Evolutionary conservation across 75 land plant genomes (phyloP), one percentile per base, ranked within the genome.

Genomic region (Larix kaempferi): DNA sequence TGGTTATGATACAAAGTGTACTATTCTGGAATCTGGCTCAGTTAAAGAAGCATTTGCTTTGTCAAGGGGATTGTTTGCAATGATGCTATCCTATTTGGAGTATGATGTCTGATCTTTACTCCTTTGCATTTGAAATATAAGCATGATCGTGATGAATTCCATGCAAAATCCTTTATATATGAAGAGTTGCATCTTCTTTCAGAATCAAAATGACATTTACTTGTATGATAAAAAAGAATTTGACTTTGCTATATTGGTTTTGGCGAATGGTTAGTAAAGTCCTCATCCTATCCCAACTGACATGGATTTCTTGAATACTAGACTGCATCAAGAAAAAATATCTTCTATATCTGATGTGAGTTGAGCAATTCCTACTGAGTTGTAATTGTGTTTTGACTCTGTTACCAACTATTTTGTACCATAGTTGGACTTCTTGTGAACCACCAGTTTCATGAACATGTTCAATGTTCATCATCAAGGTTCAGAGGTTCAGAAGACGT

Each of bases 101-200:
- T 97, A 65, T 97, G 99, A 78, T 84, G 89, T 78, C 67, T 96
- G 73, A 89, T 85, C 49, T 97, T 91, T 82, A 89, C 87, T 11
- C 95, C 92, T 5, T 72, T 95, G 79, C 95, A 97, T 80, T 25
- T 39, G 17, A 80, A 76, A 57, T 97, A 89, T 71, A 84, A 74
- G 84, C 79, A 78, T 22, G 98, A 96, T 57, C 82, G 87, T 11
- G 87, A 89, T 7, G 91, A 82, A 79, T 89, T 86, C 14, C 81
- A 78, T 26, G 56, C 78, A 19, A 79, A 76, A 7, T 66, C 62
- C 74, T 69, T 25, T 6, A 84, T 86, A 67, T 91, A 84, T 35
- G 81, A 78, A 54, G 92, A 81, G 56, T 62, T 83, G 79, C 57
- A 73, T 26, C 57, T 55, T 26, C 6, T 55, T 55, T 54, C 33